Evolutionary conservation across 108 stramenopile species (phyloP), one percentile per base, ranked within the genome.

Genomic region (Aureococcus anophagefferens): DNA sequence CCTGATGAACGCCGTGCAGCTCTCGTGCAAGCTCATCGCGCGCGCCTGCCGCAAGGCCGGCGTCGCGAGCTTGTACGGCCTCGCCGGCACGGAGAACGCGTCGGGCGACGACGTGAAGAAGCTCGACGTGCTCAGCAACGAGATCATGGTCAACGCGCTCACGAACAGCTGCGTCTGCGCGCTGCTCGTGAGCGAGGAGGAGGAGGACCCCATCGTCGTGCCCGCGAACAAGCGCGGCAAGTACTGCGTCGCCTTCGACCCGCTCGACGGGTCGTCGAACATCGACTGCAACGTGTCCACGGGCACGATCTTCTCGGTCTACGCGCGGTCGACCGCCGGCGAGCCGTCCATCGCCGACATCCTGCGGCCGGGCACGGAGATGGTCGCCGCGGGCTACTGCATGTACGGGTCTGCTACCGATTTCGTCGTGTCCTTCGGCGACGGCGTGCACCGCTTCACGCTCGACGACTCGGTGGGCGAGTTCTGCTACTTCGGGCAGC

Each of bases 231-330:
- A 11, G 37, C 37, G 37, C 37, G 37, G 37, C 37, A 40, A 40
- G 81, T 97, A 89, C 90, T 95, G 94, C 77, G 96, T 97, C 46
- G 96, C 94, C 7, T 99, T 99, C 71, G 98, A 99, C 72, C 98
- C 98, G 40, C 88, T 99, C 9, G 98, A 99, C 78, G 98, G 98
- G 44, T 93, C 92, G 36, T 89, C 88, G 65, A 99, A 99, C 85
- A 97, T 99, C 85, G 98, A 99, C 81, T 99, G 98, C 86, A 97
- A 97, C 80, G 96, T 99, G 64, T 93, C 92, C 64, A 94, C 95
- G 30, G 96, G 98, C 67, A 96, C 96, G 34, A 99, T 99, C 72
- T 97, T 99, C 82, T 86, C 87, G 67, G 94, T 99, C 16, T 99
- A 93, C 79, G 89, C 93, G 71, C 87, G 86, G 68, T 88, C 85